Evolutionary conservation across 768 basidiomycete genomes (phyloP).

Genomic region (Artomyces pyxidatus): DNA sequence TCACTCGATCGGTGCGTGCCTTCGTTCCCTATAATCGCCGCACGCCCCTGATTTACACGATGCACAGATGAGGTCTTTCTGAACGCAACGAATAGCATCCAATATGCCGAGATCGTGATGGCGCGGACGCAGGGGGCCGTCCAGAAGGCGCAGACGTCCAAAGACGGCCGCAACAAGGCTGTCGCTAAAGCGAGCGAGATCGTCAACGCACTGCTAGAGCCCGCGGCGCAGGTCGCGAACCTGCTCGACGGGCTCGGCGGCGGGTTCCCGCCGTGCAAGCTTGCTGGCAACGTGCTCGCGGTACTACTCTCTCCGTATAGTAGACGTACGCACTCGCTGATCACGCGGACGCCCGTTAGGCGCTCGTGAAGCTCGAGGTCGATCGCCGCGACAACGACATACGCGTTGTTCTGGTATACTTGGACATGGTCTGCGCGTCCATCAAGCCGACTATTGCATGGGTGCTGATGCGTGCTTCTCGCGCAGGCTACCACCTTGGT

Average conservation of each 20-base stretch:
- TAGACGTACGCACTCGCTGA: neutral
- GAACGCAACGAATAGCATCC: slow-evolving; percentile 2
- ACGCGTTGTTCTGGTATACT: slow-evolving; percentile 4
- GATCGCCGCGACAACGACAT: slow-evolving; percentile 10
- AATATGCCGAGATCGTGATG: slow-evolving; percentile 6
- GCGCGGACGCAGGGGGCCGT: neutral
- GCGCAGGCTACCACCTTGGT: slow-evolving; percentile 4
- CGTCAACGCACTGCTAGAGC: slow-evolving; percentile 10
- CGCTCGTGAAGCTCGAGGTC: slow-evolving; percentile 3
- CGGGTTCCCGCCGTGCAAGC: slow-evolving; percentile 7
- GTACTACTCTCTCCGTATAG: too few species aligned
- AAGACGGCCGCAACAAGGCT: slow-evolving; percentile 6
- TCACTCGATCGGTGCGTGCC: too few species aligned
- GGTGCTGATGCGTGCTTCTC: too few species aligned
- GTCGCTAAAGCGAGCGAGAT: slow-evolving; percentile 11
- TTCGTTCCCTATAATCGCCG: too few species aligned
- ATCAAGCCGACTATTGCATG: too few species aligned
- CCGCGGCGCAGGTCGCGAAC: slow-evolving; percentile 10
- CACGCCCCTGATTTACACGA: too few species aligned
- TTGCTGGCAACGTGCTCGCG: slow-evolving; percentile 1
- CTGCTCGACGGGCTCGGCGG: slow-evolving; percentile 7
- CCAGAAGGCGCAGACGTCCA: slow-evolving; percentile 4
- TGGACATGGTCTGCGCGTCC: slow-evolving; percentile 1
- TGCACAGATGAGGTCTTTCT: neutral
- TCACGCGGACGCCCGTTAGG: neutral